Percentiles rank a stretch among this genome's conserved stretches.
phyloP scores from a whole-genome alignment of 176 grass and related monocot species.

The Triticum monococcum region DNA sequence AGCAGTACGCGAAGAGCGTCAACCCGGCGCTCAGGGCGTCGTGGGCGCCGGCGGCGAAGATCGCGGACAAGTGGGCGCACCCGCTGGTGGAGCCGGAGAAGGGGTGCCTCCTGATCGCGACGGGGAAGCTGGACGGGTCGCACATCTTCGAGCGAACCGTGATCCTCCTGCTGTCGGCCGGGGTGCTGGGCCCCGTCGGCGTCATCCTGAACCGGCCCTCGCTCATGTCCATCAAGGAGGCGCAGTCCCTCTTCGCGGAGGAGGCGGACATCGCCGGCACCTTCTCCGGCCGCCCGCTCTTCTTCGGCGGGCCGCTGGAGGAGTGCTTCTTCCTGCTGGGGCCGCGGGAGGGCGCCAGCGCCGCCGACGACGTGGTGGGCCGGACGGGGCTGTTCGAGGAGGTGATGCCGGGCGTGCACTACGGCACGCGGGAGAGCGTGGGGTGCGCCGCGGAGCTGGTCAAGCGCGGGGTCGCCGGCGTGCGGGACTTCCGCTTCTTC shows the following conservation, averaged over 20 bases:
- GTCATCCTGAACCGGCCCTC: constrained; percentile 93
- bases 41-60: background rate
- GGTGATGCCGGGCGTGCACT: constrained; percentile 79
- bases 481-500: constrained; percentile 77
- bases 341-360: background rate
- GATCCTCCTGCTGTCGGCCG: constrained; percentile 66
- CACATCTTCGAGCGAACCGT: constrained; percentile 98
- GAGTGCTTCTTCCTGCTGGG: constrained; percentile 76
- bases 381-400: constrained; percentile 81
- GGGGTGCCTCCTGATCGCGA: constrained; percentile 83
- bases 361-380: constrained; percentile 1
- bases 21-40: background rate
- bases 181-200: constrained; percentile 58
- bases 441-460: constrained; percentile 88
- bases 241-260: constrained; percentile 50
- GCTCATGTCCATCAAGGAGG: constrained; percentile 97
- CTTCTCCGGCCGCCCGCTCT: constrained; percentile 72
- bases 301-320: constrained; percentile 86
- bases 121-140: constrained; percentile 84
- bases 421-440: constrained; percentile 70
- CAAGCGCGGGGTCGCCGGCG: constrained; percentile 63
- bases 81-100: constrained; percentile 69
- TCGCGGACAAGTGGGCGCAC: constrained; percentile 73
- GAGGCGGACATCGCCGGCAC: constrained; percentile 43
- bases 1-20: constrained; percentile 28